Percentiles rank a stretch among this genome's conserved stretches.
Conservation (phyloP, 306 rosid genomes). For the Hippophae rhamnoides region DNA sequence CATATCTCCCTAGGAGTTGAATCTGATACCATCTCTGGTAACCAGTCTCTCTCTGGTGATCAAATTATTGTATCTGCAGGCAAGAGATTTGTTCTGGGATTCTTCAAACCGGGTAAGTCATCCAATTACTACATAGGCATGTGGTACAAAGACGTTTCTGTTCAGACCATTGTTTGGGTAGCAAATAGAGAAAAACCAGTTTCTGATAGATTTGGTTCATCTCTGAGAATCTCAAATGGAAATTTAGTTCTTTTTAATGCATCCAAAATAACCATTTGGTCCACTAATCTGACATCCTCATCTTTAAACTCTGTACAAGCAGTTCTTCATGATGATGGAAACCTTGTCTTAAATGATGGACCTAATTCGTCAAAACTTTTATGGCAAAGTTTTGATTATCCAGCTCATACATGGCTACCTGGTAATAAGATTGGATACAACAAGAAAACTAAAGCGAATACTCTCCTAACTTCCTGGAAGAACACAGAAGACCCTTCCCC, state of each 20-base stretch:
- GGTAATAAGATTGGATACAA: constrained; percentile 24
- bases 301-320: constrained; percentile 16
- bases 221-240: constrained; percentile 18
- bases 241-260: constrained; percentile 41
- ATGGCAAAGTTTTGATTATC: constrained; percentile 56
- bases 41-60: constrained; percentile 39
- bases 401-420: constrained; percentile 40
- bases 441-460: background rate
- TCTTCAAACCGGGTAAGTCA: constrained; percentile 41
- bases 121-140: constrained; percentile 51
- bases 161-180: constrained; percentile 32
- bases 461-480: constrained; percentile 5
- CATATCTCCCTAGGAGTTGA: constrained; percentile 24
- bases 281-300: constrained; percentile 30
- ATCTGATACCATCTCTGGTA: constrained; percentile 29
- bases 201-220: constrained; percentile 29
- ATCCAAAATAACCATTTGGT: constrained; percentile 37
- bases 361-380: constrained; percentile 12
- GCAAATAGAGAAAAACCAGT: constrained; percentile 52
- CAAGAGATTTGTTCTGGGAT: constrained; percentile 43
- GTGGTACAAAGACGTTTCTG: constrained; percentile 24
- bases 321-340: constrained; percentile 34
- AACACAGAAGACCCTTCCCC: constrained; percentile 8
- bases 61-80: constrained; percentile 39
- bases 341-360: constrained; percentile 29